A percentile compares a stretch with the other conserved stretches of the same genome.
These are phyloP conservation scores for Clonostachys sp. DNA, from an alignment of 2,329 filamentous ascomycete genomes.

Conservation along the genomic window DNA sequence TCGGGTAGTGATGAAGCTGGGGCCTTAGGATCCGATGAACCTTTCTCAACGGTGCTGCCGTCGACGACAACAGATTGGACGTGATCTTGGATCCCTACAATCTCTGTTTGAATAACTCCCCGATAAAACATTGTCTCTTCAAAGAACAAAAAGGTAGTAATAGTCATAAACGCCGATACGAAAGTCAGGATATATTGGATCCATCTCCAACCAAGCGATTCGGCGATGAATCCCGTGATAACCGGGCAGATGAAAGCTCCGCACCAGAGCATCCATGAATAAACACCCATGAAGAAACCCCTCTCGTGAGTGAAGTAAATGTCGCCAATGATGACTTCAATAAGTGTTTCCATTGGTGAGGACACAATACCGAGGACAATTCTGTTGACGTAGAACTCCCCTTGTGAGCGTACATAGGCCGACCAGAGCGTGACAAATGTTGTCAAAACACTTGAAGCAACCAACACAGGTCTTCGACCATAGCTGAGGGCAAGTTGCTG, in stretches of 20 bases:
- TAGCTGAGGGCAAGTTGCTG: constrained; percentile 1
- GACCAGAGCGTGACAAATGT: constrained; percentile 12
- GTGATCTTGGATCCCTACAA: no score
- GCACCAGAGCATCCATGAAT: constrained; percentile 14
- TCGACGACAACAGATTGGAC: no score
- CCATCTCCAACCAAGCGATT: constrained; percentile 14
- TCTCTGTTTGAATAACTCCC: no score
- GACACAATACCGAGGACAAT: constrained; percentile 12
- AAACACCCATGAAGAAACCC: constrained; percentile 14
- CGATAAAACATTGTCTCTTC: no score
- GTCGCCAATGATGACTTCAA: constrained; percentile 12
- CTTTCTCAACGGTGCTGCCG: no score
- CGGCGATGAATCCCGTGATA: constrained; percentile 12
- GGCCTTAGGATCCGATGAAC: no score
- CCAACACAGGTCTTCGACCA: constrained; percentile 7
- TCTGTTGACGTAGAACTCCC: constrained; percentile 14
- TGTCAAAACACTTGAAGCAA: constrained; percentile 9
- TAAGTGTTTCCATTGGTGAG: constrained; percentile 13
- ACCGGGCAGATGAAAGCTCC: constrained; percentile 14
- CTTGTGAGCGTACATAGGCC: constrained; percentile 9
- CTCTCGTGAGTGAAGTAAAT: constrained; percentile 14
- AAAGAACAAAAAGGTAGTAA: no score
- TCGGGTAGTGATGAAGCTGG: no score
- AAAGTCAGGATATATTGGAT: no score
- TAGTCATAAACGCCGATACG: no score